Conservation (phyloP, 305 asterid genomes). For the Lippia alba region DNA sequence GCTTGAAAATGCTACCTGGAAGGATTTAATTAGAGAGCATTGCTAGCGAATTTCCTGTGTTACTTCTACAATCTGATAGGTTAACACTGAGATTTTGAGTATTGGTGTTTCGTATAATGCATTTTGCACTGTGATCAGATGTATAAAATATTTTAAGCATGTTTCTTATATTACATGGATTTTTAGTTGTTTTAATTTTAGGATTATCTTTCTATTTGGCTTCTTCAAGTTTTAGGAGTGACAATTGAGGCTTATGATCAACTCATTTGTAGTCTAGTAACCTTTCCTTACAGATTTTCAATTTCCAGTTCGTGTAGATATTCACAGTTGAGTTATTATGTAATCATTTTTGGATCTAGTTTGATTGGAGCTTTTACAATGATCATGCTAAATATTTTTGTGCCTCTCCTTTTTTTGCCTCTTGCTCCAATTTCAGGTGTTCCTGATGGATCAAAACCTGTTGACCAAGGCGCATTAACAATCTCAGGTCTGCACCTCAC, state of each 20-base stretch:
- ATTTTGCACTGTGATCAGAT: slow-evolving; percentile 3
- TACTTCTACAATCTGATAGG: slow-evolving; percentile 8
- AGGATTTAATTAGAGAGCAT: slow-evolving; percentile 18
- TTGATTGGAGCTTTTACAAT: slow-evolving; percentile 21
- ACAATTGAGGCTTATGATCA: not conserved
- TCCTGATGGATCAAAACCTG: slow-evolving; percentile 70
- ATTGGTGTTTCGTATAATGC: not conserved
- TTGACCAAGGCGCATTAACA: slow-evolving; percentile 77
- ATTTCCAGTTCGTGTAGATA: slow-evolving; percentile 18
- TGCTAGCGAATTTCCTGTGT: slow-evolving; percentile 1
- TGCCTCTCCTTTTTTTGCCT: slow-evolving; percentile 15
- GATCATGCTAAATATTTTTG: slow-evolving; percentile 26
- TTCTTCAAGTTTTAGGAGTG: slow-evolving; percentile 18
- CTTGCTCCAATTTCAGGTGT: slow-evolving; percentile 54
- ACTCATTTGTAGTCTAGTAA: slow-evolving; percentile 4
- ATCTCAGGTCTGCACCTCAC: slow-evolving; percentile 94
- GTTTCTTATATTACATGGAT: slow-evolving; percentile 14
- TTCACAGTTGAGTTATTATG: slow-evolving; percentile 13
- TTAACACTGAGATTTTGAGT: slow-evolving; percentile 11
- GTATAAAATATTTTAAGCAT: slow-evolving; percentile 7
- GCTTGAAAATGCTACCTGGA: slow-evolving; percentile 3
- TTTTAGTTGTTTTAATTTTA: slow-evolving; percentile 15
- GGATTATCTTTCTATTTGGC: slow-evolving; percentile 9
- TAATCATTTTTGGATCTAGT: slow-evolving; percentile 30
- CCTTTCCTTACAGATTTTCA: slow-evolving; percentile 5